A percentile compares a stretch with the other conserved stretches of the same genome.
phyloP scores from a whole-genome alignment of 2,329 filamentous ascomycete genomes.

The Diaporthe helianthi region DNA sequence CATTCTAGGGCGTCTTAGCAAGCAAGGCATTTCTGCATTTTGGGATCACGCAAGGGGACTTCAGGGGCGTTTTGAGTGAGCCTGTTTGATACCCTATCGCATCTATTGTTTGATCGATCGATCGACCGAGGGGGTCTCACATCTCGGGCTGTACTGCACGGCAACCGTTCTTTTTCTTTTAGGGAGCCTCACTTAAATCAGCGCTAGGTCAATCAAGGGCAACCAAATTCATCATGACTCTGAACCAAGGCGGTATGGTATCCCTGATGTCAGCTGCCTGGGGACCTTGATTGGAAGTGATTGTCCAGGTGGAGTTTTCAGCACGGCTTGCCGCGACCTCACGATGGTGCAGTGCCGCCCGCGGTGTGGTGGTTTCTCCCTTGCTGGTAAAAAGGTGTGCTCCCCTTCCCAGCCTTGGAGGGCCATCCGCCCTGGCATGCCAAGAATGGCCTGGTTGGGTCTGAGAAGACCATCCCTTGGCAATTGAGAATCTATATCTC shows the following conservation, averaged over 20 bases:
- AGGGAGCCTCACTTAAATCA: constrained; percentile 23
- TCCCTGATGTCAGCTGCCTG: constrained; percentile 2
- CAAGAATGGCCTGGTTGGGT: constrained; percentile 6
- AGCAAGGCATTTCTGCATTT: constrained; percentile 36
- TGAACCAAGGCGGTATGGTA: background rate
- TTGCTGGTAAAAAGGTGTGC: constrained; percentile 27
- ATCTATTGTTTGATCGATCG: constrained; percentile 43
- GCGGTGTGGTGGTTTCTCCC: constrained; percentile 29
- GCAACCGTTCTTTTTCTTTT: constrained; percentile 5
- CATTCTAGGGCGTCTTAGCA: constrained; percentile 26
- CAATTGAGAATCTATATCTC: background rate
- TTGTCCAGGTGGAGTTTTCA: constrained; percentile 3
- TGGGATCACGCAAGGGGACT: constrained; percentile 39
- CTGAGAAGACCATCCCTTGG: constrained; percentile 31
- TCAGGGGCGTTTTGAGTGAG: constrained; percentile 41
- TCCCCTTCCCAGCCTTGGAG: constrained; percentile 18
- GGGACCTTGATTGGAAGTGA: constrained; percentile 19
- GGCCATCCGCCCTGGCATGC: constrained; percentile 27
- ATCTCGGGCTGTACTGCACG: constrained; percentile 13
- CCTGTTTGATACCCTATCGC: constrained; percentile 49
- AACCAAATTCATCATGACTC: constrained; percentile 21
- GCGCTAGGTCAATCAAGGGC: constrained; percentile 32
- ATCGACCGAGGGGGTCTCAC: constrained; percentile 35
- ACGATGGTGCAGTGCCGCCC: constrained; percentile 4
- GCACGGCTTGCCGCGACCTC: constrained; percentile 15